Evolutionary conservation across 192 early-diverging fungal genomes (phyloP).

Genomic region (Allomyces arbusculus): DNA sequence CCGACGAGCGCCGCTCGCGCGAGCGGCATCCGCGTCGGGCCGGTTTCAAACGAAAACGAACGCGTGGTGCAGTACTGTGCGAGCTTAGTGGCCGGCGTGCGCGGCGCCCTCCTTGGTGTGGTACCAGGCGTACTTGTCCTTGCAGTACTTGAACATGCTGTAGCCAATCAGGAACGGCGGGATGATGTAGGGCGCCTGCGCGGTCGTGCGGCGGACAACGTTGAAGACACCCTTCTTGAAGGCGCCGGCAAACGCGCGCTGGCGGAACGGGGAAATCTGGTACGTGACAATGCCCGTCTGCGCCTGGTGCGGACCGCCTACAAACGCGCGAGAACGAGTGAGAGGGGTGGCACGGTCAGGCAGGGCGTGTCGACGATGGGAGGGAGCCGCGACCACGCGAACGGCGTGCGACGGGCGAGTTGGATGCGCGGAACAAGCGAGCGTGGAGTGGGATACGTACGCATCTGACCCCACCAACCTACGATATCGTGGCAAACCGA

Average conservation of each 20-base stretch:
- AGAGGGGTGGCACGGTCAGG: too few species aligned
- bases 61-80: not conserved
- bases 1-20: too few species aligned
- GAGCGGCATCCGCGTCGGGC: too few species aligned
- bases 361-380: too few species aligned
- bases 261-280: slow-evolving; percentile 36
- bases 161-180: slow-evolving; percentile 23
- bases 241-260: slow-evolving; percentile 37
- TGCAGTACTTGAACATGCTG: slow-evolving; percentile 22
- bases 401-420: too few species aligned
- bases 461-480: too few species aligned
- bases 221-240: slow-evolving; percentile 36
- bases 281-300: slow-evolving; percentile 28
- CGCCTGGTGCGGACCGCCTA: not conserved
- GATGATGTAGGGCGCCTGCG: slow-evolving; percentile 34
- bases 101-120: slow-evolving; percentile 5
- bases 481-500: too few species aligned
- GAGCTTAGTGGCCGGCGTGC: not conserved
- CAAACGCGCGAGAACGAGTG: too few species aligned
- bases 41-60: not conserved
- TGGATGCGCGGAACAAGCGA: too few species aligned
- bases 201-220: slow-evolving; percentile 28
- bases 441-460: too few species aligned
- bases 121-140: slow-evolving; percentile 15
- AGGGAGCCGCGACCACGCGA: too few species aligned